Base-by-base conservation (phyloP, 805 yeast genomes). In the Starmerella lactis-condensi region DNA sequence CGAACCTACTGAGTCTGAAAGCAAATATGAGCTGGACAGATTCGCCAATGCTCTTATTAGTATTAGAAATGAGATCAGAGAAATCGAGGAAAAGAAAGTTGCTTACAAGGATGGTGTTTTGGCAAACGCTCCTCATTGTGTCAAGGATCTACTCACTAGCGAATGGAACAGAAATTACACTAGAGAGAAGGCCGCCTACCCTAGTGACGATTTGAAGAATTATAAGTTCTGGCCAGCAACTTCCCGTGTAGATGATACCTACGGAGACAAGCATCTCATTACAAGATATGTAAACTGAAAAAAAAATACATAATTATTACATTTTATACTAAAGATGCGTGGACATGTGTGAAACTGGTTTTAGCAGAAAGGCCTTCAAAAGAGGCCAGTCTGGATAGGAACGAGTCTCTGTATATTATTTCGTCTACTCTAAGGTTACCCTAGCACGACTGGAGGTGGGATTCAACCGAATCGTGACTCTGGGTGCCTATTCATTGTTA, bases 1-100 rank as follows among this genome's bases (percentile, higher is more conserved):
- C 40, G 98, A 89, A 60, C 98, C 98, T 37, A 89, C 98, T 3
- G 98, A 89, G 58, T 74, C 89, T 13, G 98, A 89, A 58, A 71
- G 81, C 49, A 57, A 75, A 47, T 77, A 64, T 34, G 98, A 89
- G 58, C 62, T 89, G 39, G 85, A 89, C 56, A 67, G 95, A 48
- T 85, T 89, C 56, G 73, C 82, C 34, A 82, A 81, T 41, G 69
- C 96, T 2, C 65, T 89, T 64, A 69, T 89, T 37, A 54, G 79
- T 4, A 89, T 89, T 39, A 72, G 83, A 50, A 53, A 58, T 33
- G 98, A 89, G 57, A 83, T 89, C 44, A 72, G 67, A 30, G 75
- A 70, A 7, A 69, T 72, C 33, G 71, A 75, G 36, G 60, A 60
- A 2, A 79, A 78, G 20, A 69, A 69, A 31, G 62, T 74, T 22